phyloP scores from a whole-genome alignment of 495 filamentous ascomycete genomes.

The Neurospora sp. region DNA sequence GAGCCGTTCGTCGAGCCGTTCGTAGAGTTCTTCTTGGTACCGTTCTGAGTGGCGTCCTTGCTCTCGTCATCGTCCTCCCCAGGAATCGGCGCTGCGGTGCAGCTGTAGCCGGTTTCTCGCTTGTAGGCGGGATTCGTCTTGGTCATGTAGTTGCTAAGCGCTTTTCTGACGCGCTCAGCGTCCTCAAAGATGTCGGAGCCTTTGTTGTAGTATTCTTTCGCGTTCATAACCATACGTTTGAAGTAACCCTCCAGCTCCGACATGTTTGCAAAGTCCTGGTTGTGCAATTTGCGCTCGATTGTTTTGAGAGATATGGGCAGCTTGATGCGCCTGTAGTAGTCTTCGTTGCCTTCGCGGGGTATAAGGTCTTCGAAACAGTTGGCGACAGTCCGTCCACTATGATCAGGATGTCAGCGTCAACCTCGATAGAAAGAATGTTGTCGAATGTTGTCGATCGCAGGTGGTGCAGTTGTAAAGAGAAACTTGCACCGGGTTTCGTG shows the following conservation, averaged over 20 bases:
- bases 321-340: conserved; percentile 63
- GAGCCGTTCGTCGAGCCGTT: background rate
- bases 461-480: background rate
- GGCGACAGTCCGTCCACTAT: conserved; percentile 56
- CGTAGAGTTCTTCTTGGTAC: background rate
- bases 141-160: conserved; percentile 64
- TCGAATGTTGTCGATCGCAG: too few relatives aligned
- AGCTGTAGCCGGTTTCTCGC: conserved; percentile 42
- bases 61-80: conserved; percentile 21
- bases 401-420: conserved; percentile 8
- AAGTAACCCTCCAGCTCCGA: conserved; percentile 60
- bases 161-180: conserved; percentile 65
- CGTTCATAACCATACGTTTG: conserved; percentile 68
- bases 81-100: conserved; percentile 51
- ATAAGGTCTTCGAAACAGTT: conserved; percentile 63
- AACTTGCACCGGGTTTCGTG: background rate
- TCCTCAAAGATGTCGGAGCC: conserved; percentile 57
- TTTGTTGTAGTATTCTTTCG: conserved; percentile 61
- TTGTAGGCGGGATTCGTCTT: conserved; percentile 66
- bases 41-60: background rate
- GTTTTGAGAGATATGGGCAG: conserved; percentile 67
- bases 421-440: background rate
- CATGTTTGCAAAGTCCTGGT: conserved; percentile 50
- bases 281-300: conserved; percentile 59
- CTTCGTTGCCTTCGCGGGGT: conserved; percentile 47